Evolutionary conservation across 2,329 filamentous ascomycete species (phyloP).

Genomic region (Dichotomopilus funicola): DNA sequence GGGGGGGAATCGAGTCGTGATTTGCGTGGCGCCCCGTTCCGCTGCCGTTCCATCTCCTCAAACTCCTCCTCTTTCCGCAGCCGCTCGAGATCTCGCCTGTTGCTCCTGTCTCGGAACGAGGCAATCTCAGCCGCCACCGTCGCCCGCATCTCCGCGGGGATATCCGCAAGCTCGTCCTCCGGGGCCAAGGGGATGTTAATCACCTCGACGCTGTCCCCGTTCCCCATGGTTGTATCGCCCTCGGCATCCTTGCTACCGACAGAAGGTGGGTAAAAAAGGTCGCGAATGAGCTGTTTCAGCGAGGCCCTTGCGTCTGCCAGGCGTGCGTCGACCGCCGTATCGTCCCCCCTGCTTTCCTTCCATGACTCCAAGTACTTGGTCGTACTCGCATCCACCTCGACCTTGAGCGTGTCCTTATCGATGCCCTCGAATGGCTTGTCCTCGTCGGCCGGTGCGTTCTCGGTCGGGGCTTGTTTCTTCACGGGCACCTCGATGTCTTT

Average conservation of each 20-base stretch:
- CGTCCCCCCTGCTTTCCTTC: constrained; percentile 59
- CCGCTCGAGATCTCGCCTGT: constrained; percentile 79
- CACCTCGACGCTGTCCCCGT: constrained; percentile 69
- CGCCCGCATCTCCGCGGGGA: constrained; percentile 92
- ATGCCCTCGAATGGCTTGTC: constrained; percentile 46
- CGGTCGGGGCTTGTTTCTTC: constrained; percentile 57
- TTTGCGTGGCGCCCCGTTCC: constrained; percentile 57
- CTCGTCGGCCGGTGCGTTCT: constrained; percentile 29
- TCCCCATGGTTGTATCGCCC: constrained; percentile 65
- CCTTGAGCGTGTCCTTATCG: constrained; percentile 64
- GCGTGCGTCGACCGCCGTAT: constrained; percentile 57
- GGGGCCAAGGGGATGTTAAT: constrained; percentile 81
- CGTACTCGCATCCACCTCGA: constrained; percentile 76
- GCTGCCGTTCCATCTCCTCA: constrained; percentile 74
- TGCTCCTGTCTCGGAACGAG: constrained; percentile 88
- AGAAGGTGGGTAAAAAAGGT: constrained; percentile 62
- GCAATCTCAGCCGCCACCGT: constrained; percentile 91
- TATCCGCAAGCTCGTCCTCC: constrained; percentile 92
- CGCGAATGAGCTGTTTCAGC: constrained; percentile 61
- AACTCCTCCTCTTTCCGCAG: constrained; percentile 85
- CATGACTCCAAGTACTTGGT: constrained; percentile 80
- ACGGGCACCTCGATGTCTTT: constrained; percentile 74
- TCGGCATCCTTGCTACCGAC: constrained; percentile 51
- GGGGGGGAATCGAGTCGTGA: constrained; percentile 69
- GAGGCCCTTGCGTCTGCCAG: constrained; percentile 62